phyloP scores from a whole-genome alignment of 2,329 filamentous ascomycete species.

The Reticulascus tulasneorum region DNA sequence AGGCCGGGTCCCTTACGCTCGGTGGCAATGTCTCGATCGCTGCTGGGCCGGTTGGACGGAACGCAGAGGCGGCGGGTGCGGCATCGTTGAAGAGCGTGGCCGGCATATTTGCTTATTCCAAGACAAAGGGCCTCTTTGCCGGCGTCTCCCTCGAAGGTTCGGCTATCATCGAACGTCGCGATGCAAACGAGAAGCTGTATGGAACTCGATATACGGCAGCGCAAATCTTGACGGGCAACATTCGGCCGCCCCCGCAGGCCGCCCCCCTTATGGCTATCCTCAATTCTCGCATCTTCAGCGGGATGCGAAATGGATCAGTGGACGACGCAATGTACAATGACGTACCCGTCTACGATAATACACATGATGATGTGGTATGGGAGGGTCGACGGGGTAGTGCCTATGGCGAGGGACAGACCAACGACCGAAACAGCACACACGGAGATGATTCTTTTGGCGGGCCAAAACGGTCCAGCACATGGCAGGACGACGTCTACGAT shows the following conservation, averaged over 20 bases:
- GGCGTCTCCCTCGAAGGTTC: constrained; percentile 93
- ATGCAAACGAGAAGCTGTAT: constrained; percentile 97
- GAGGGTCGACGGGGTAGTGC: constrained; percentile 69
- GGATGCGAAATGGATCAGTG: constrained; percentile 37
- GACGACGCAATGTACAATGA: constrained; percentile 87
- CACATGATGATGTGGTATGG: constrained; percentile 80
- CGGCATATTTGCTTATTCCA: constrained; percentile 94
- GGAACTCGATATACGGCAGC: constrained; percentile 74
- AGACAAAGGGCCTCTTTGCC: constrained; percentile 95
- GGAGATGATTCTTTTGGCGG: constrained; percentile 50
- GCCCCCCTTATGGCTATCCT: constrained; percentile 81
- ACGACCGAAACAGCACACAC: constrained; percentile 29
- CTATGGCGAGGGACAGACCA: constrained; percentile 59
- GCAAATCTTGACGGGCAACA: constrained; percentile 74
- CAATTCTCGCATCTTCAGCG: constrained; percentile 79
- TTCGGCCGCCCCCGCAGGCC: constrained; percentile 75
- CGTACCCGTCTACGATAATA: constrained; percentile 80
- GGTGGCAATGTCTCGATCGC: constrained; percentile 96
- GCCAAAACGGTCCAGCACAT: constrained; percentile 63
- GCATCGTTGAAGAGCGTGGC: constrained; percentile 86
- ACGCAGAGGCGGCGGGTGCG: constrained; percentile 92
- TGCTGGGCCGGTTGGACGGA: constrained; percentile 87
- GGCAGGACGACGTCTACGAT: constrained; percentile 75
- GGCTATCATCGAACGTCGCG: constrained; percentile 87
- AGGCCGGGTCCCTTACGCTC: constrained; percentile 84